A percentile compares a stretch with the other conserved stretches of the same genome.
These are phyloP conservation scores for Penicillium manginii DNA, from an alignment of 495 filamentous ascomycete species.

Conservation along the genomic window DNA sequence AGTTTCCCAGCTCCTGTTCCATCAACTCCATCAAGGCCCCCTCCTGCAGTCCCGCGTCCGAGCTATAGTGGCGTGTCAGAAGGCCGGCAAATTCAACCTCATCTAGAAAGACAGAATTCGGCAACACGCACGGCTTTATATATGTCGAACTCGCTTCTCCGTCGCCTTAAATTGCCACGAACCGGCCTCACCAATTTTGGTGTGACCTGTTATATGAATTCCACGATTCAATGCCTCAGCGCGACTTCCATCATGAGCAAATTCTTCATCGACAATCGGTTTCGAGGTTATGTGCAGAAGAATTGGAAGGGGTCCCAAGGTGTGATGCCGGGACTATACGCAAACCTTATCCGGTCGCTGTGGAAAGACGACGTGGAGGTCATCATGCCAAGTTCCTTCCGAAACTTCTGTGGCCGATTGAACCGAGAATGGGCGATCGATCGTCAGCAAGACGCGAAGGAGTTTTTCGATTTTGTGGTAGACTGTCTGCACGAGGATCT, in stretches of 20 bases:
- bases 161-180: constrained; percentile 57
- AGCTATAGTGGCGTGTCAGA: constrained; percentile 91
- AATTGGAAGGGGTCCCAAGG: constrained; percentile 77
- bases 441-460: constrained; percentile 77
- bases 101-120: constrained; percentile 49
- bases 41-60: constrained; percentile 79
- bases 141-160: constrained; percentile 44
- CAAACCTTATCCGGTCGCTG: constrained; percentile 73
- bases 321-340: constrained; percentile 74
- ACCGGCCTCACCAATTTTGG: constrained; percentile 83
- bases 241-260: constrained; percentile 71
- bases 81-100: constrained; percentile 57
- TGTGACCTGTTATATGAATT: constrained; percentile 90
- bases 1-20: constrained; percentile 47
- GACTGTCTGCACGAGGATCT: constrained; percentile 76
- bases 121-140: constrained; percentile 52
- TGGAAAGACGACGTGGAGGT: constrained; percentile 72
- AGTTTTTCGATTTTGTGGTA: constrained; percentile 74
- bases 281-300: constrained; percentile 59
- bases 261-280: constrained; percentile 65
- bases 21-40: constrained; percentile 64
- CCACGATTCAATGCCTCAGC: constrained; percentile 79
- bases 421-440: constrained; percentile 63
- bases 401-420: constrained; percentile 60
- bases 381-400: constrained; percentile 56